phyloP scores from a whole-genome alignment of 352 stramenopile species.

The Phytophthora fragariae region DNA sequence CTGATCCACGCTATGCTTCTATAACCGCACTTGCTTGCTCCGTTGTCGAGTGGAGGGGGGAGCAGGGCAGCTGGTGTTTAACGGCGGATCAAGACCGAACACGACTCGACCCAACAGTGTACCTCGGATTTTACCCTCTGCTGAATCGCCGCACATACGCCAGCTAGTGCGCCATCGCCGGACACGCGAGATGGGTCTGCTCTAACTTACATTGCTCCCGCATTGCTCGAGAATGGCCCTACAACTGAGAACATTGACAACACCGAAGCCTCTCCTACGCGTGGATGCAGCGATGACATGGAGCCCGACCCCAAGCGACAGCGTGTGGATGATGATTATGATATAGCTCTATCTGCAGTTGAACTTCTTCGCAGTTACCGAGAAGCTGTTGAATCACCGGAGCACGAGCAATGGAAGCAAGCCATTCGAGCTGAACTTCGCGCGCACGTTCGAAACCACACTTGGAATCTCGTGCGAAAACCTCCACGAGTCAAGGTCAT shows the following conservation, averaged over 20 bases:
- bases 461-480: too few species aligned
- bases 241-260: not conserved
- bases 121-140: not conserved
- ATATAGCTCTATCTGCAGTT: slow-evolving; percentile 3
- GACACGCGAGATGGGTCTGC: too few species aligned
- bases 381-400: slow-evolving; percentile 20
- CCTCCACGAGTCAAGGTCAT: too few species aligned
- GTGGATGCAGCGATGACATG: not conserved
- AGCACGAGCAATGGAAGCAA: slow-evolving; percentile 19
- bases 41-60: too few species aligned
- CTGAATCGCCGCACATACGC: not conserved
- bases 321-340: slow-evolving; percentile 8
- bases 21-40: too few species aligned
- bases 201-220: not conserved
- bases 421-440: slow-evolving; percentile 5
- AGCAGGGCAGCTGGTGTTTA: too few species aligned
- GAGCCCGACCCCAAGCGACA: slow-evolving; percentile 9
- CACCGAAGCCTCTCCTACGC: not conserved
- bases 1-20: too few species aligned
- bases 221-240: not conserved
- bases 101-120: too few species aligned
- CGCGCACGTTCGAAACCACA: not conserved
- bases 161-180: too few species aligned
- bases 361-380: slow-evolving; percentile 18
- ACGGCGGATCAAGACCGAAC: too few species aligned